Base-by-base conservation (phyloP, 257 asterid species). In the Verbena officinalis region DNA sequence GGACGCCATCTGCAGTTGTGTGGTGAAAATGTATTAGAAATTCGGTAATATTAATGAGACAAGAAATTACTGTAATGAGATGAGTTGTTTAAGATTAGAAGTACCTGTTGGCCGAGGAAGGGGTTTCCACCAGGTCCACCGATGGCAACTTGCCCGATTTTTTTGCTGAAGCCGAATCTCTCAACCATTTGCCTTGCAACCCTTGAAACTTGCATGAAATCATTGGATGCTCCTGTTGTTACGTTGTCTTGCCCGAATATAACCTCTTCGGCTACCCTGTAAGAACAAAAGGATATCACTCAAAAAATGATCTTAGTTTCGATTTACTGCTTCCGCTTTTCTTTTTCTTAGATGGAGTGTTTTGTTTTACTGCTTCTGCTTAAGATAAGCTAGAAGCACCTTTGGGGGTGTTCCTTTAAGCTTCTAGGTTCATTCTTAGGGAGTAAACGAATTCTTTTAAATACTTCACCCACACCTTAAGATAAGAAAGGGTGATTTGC, bases 181-280 rank as follows among this genome's bases (percentile, higher is more conserved):
- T 90, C 99, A 2, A 90, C 98, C 99, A 94, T 94, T 75, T 94
- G 99, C 55, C 99, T 77, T 14, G 97, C 96, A 8, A 94, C 99
- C 77, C 98, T 73, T 2, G 99, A 94, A 9, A 94, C 99, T 85
- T 94, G 99, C 98, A 88, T 88, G 83, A 88, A 88, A 75, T 94
- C 99, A n/a, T 83, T 88, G 23, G 99, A 94, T 53, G 99, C 98
- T n/a, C 99, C 99, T 10, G 99, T 94, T n/a, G 96, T 94, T 20
- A 94, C 99, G 5, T 90, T 90, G 13, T 94, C 91, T 38, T 72
- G 12, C 36, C 97, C 97, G 50, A 88, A 90, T 19, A 94, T 88
- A 42, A 90, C 95, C 81, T 90, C 96, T 68, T 90, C 97, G 2
- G 97, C 97, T 19, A 90, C 89, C 74, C 97, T 94, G 85, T 50